Percentiles rank a stretch among this genome's conserved stretches.
These are phyloP conservation scores for Rosa lucieae DNA, from an alignment of 306 rosid species.

Conservation along the genomic window DNA sequence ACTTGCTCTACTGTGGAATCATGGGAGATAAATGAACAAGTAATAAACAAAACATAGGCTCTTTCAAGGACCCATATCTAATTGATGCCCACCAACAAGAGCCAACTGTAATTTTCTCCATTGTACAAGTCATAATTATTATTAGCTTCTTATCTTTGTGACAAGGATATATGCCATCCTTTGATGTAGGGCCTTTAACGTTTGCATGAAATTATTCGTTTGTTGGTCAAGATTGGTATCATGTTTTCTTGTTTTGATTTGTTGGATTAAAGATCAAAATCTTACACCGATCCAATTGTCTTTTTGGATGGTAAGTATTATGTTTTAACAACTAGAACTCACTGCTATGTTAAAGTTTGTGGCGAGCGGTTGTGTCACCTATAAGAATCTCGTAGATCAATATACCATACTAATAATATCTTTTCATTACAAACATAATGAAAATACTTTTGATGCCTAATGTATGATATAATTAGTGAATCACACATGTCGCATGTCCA, in stretches of 20 bases:
- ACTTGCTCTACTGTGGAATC: not conserved
- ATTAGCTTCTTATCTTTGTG: not conserved
- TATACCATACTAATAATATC: not conserved
- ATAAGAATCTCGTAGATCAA: not conserved
- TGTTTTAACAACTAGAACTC: not conserved
- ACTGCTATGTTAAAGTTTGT: not conserved
- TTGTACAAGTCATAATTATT: not conserved
- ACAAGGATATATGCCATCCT: not conserved
- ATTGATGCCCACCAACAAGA: not conserved
- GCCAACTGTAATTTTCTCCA: not conserved
- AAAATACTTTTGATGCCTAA: not conserved
- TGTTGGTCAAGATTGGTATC: not conserved
- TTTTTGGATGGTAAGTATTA: not conserved
- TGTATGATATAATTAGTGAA: not conserved
- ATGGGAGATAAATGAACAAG: not conserved
- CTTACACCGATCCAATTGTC: not conserved
- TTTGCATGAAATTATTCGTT: constrained; percentile 3
- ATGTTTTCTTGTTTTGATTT: not conserved
- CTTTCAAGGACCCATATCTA: not conserved
- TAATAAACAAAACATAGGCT: not conserved
- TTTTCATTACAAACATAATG: no score
- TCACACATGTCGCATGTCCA: no score
- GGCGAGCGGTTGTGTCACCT: not conserved
- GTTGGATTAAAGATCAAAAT: not conserved
- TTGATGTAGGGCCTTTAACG: not conserved